phyloP scores from a whole-genome alignment of 1,284 basidiomycete species.

The Heterobasidion annosum region DNA sequence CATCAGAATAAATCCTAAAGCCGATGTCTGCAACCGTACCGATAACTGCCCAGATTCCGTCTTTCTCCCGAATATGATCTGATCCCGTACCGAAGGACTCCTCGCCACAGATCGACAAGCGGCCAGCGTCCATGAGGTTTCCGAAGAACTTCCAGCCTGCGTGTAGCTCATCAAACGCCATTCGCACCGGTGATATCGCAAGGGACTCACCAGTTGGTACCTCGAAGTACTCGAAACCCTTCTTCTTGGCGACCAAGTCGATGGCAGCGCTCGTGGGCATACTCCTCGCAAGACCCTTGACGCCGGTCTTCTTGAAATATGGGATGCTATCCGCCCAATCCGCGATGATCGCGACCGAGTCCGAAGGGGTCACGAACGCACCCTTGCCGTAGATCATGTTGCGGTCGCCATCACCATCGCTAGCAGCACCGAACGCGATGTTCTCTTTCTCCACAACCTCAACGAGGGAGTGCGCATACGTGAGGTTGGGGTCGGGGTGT shows the following conservation, averaged over 20 bases:
- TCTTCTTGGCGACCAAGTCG: conserved; percentile 92
- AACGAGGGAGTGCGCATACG: conserved; percentile 93
- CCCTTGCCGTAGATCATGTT: conserved; percentile 99
- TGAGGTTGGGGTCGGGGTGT: conserved; percentile 98
- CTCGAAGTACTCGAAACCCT: conserved; percentile 91
- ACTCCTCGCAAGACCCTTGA: conserved; percentile 92
- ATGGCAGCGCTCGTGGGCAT: conserved; percentile 99
- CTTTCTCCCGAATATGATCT: conserved; percentile 99
- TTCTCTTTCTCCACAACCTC: conserved; percentile 83
- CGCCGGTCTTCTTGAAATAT: conserved; percentile 87
- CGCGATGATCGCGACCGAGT: conserved; percentile 98
- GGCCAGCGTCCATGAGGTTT: conserved; percentile 97
- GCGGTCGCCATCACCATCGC: conserved; percentile 95
- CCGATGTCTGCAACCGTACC: conserved; percentile 34
- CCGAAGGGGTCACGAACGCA: conserved; percentile 96
- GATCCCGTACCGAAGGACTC: conserved; percentile 99
- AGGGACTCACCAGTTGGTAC: conserved; percentile 80
- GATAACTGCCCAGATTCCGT: conserved; percentile 95
- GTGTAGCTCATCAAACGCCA: background rate
- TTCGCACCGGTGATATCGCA: background rate
- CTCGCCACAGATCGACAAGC: conserved; percentile 96
- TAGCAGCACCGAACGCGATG: conserved; percentile 93
- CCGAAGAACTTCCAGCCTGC: conserved; percentile 99
- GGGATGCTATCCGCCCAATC: conserved; percentile 96
- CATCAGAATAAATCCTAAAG: conserved; percentile 2